Percentiles rank a stretch among this genome's conserved stretches.
phyloP scores from a whole-genome alignment of 495 filamentous ascomycete genomes.

The Annulohypoxylon nitens region DNA sequence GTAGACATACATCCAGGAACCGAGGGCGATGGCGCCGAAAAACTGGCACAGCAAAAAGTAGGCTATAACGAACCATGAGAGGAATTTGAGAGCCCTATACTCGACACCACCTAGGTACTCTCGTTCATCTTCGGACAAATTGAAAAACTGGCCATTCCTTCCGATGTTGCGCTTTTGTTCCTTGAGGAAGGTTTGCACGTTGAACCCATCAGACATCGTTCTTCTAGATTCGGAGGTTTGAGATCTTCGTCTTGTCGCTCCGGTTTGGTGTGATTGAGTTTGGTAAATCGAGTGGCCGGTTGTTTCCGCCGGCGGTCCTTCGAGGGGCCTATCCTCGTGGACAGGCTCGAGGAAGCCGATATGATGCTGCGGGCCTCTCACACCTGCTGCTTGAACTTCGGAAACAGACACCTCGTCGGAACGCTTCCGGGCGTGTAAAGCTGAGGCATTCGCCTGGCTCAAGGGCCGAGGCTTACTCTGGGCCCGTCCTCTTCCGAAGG shows the following conservation, averaged over 20 bases:
- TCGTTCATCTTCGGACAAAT: constrained; percentile 70
- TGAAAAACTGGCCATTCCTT: constrained; percentile 77
- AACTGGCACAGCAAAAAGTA: constrained; percentile 77
- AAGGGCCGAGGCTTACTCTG: constrained; percentile 30
- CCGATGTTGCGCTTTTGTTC: constrained; percentile 60
- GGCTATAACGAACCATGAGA: constrained; percentile 72
- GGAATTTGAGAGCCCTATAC: constrained; percentile 74
- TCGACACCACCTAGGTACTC: constrained; percentile 77
- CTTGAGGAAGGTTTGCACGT: constrained; percentile 45
- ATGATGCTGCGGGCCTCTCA: constrained; percentile 34
- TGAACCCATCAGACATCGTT: constrained; percentile 39
- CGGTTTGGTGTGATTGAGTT: constrained; percentile 47
- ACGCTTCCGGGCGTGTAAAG: constrained; percentile 13
- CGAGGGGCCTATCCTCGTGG: constrained; percentile 38
- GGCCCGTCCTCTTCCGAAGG: constrained; percentile 41
- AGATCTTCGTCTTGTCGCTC: constrained; percentile 42
- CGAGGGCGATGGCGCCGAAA: constrained; percentile 73
- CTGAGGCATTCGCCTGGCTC: constrained; percentile 7
- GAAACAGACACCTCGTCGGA: constrained; percentile 28
- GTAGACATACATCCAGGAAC: constrained; percentile 72
- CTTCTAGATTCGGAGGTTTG: constrained; percentile 37
- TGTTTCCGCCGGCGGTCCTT: constrained; percentile 26
- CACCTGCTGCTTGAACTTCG: constrained; percentile 20
- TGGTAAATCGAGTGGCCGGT: constrained; percentile 49
- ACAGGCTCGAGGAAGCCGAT: constrained; percentile 49